Evolutionary conservation across 148 eudicot species (phyloP).

Genomic region (Fagopyrum tataricum): DNA sequence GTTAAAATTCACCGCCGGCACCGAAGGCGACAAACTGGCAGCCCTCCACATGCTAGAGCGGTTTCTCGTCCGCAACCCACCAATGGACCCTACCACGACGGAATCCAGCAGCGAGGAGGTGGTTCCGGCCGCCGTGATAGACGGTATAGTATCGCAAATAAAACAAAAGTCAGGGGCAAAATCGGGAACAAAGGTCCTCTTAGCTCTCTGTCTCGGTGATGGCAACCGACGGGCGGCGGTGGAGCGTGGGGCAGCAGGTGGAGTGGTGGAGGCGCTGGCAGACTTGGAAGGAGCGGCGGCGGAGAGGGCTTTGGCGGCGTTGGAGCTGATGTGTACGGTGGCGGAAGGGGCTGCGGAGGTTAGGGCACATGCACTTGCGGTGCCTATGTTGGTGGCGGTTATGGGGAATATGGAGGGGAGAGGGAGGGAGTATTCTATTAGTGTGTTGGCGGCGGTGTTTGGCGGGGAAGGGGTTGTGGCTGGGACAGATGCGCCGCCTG

Average conservation of each 20-base stretch:
- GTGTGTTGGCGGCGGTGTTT: slow-evolving; percentile 60
- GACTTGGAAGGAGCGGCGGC: slow-evolving; percentile 61
- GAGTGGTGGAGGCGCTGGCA: slow-evolving; percentile 71
- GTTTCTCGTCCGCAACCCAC: slow-evolving; percentile 56
- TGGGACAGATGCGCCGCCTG: slow-evolving; percentile 53
- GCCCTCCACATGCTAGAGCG: slow-evolving; percentile 66
- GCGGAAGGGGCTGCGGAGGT: slow-evolving; percentile 75
- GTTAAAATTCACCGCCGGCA: slow-evolving; percentile 51
- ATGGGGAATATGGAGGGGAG: slow-evolving; percentile 79
- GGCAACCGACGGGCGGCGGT: slow-evolving; percentile 68
- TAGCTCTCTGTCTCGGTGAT: slow-evolving; percentile 66
- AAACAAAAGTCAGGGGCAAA: slow-evolving; percentile 30
- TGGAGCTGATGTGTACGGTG: slow-evolving; percentile 73
- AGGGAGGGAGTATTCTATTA: slow-evolving; percentile 70
- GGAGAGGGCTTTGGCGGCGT: slow-evolving; percentile 72
- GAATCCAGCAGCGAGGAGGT: slow-evolving; percentile 16
- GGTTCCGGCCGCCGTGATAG: slow-evolving; percentile 55
- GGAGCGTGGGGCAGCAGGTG: slow-evolving; percentile 55
- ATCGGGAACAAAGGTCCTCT: slow-evolving; percentile 59
- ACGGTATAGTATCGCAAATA: slow-evolving; percentile 39
- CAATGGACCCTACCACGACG: slow-evolving; percentile 20
- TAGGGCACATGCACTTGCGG: slow-evolving; percentile 71
- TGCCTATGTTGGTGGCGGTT: slow-evolving; percentile 78
- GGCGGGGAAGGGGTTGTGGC: slow-evolving; percentile 26
- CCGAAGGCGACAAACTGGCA: slow-evolving; percentile 30